Evolutionary conservation across 2,329 filamentous ascomycete genomes (phyloP).

Genomic region (Helotiales sp.): DNA sequence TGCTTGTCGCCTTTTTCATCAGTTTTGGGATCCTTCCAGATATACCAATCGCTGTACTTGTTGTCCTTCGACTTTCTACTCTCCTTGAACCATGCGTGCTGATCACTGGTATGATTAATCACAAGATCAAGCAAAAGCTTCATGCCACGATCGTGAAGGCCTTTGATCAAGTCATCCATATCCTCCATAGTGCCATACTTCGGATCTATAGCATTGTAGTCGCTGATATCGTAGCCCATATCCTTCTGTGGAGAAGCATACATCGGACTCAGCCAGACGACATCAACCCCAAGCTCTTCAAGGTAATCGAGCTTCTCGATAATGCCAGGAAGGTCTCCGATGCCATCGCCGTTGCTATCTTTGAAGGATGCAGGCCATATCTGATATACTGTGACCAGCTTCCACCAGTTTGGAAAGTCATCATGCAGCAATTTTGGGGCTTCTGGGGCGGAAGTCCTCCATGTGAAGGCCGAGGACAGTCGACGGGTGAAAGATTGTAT

Average conservation of each 20-base stretch:
- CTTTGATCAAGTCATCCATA: conserved; percentile 60
- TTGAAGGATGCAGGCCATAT: conserved; percentile 59
- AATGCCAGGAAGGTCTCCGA: conserved; percentile 61
- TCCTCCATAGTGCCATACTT: conserved; percentile 67
- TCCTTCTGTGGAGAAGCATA: conserved; percentile 63
- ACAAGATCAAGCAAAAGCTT: conserved; percentile 73
- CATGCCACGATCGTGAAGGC: conserved; percentile 62
- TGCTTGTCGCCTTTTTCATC: conserved; percentile 59
- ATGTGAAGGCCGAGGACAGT: background rate
- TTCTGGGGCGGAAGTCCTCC: background rate
- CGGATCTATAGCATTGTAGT: conserved; percentile 64
- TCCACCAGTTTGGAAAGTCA: conserved; percentile 47
- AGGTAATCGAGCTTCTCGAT: conserved; percentile 61
- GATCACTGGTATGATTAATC: conserved; percentile 73
- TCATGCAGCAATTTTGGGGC: background rate
- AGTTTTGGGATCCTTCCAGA: conserved; percentile 59
- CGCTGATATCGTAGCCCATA: conserved; percentile 69
- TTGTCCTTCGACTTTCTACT: conserved; percentile 49
- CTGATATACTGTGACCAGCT: conserved; percentile 55
- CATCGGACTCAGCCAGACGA: conserved; percentile 68
- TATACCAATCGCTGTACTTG: conserved; percentile 61
- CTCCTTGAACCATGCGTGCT: conserved; percentile 64
- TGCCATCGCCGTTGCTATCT: conserved; percentile 56
- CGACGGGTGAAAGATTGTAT: background rate
- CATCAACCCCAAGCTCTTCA: conserved; percentile 57